Conservation (phyloP, 306 rosid genomes). For the Cicer yamashitae region DNA sequence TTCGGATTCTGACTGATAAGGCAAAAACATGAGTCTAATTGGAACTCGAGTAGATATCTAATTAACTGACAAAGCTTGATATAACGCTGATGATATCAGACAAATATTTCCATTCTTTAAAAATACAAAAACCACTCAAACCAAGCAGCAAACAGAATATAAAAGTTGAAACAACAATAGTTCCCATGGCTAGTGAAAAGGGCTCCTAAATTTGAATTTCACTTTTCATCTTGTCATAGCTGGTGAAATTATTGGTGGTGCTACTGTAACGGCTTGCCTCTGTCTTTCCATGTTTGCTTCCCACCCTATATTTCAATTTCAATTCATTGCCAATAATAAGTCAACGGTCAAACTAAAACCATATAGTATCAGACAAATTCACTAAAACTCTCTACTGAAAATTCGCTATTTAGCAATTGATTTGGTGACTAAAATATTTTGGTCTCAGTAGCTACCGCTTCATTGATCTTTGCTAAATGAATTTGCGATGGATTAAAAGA, state of each 20-base stretch:
- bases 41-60: background rate
- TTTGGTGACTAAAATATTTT: no score
- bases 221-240: conserved; percentile 59
- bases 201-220: background rate
- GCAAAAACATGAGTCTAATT: conserved; percentile 9
- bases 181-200: background rate
- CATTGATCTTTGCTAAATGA: no score
- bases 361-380: background rate
- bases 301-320: conserved; percentile 58
- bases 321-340: conserved; percentile 23
- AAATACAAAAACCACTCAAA: conserved; percentile 36
- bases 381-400: background rate
- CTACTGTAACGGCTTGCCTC: conserved; percentile 35
- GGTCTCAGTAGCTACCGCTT: no score
- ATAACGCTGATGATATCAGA: conserved; percentile 7
- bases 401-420: no score
- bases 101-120: background rate
- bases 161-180: conserved; percentile 29
- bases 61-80: conserved; percentile 1
- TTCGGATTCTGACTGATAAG: background rate
- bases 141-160: conserved; percentile 28
- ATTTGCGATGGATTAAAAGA: no score
- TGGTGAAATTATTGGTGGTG: conserved; percentile 46
- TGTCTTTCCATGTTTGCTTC: conserved; percentile 66
- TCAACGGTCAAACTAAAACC: background rate